phyloP scores from a whole-genome alignment of 768 basidiomycete genomes.

The Crepidotus variabilis region DNA sequence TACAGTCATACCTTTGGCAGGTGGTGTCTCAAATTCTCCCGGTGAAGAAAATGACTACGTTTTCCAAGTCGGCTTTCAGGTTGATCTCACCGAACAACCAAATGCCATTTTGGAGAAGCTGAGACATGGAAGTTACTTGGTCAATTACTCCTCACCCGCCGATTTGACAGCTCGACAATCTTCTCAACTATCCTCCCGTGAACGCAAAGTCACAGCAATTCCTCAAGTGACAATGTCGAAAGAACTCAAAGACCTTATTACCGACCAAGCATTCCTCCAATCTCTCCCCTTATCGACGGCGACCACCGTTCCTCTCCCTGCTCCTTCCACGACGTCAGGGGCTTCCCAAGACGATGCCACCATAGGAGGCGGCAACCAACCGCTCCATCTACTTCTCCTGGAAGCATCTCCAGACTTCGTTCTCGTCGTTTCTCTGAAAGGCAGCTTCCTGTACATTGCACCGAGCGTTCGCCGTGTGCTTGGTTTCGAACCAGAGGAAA shows the following conservation, averaged over 20 bases:
- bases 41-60: slow-evolving; percentile 69
- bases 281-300: slow-evolving; percentile 42
- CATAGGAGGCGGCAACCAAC: slow-evolving; percentile 34
- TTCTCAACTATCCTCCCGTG: slow-evolving; percentile 11
- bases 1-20: slow-evolving; percentile 82
- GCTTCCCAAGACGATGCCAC: slow-evolving; percentile 14
- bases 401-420: slow-evolving; percentile 74
- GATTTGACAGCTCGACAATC: neutral
- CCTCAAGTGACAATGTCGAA: slow-evolving; percentile 43
- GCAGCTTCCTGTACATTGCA: slow-evolving; percentile 88
- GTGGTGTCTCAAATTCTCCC: slow-evolving; percentile 41
- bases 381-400: slow-evolving; percentile 58
- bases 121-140: slow-evolving; percentile 71
- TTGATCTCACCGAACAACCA: slow-evolving; percentile 87
- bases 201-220: slow-evolving; percentile 27
- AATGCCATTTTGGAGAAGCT: slow-evolving; percentile 78
- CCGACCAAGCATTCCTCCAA: slow-evolving; percentile 41
- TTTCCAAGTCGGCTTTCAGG: slow-evolving; percentile 94
- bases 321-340: slow-evolving; percentile 13
- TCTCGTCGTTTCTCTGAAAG: slow-evolving; percentile 90
- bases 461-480: slow-evolving; percentile 75
- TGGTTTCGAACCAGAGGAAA: slow-evolving; percentile 83
- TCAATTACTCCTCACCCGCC: slow-evolving; percentile 41
- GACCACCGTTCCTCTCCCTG: slow-evolving; percentile 29
- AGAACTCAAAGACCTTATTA: slow-evolving; percentile 46